These are phyloP conservation scores for Carex littledalei DNA, from an alignment of 176 grass and related monocot genomes.

Conservation along the genomic window DNA sequence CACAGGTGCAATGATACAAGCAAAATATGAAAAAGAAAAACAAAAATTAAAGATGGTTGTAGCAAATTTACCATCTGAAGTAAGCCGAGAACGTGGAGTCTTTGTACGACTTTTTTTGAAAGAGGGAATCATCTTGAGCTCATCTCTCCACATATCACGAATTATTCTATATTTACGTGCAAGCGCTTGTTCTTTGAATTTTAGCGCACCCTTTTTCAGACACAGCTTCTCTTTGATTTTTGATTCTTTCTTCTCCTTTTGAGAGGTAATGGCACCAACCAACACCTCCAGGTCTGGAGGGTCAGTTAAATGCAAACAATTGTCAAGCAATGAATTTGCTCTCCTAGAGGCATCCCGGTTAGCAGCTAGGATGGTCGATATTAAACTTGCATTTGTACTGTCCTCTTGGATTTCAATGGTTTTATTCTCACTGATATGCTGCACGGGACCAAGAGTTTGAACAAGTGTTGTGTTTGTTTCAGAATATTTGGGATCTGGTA, in stretches of 20 bases:
- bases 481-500: slow-evolving; percentile 4
- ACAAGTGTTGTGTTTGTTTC: neutral
- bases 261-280: slow-evolving; percentile 28
- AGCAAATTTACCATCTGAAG: slow-evolving; percentile 46
- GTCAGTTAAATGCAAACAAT: slow-evolving; percentile 20
- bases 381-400: slow-evolving; percentile 33
- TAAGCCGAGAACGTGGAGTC: slow-evolving; percentile 52
- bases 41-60: neutral
- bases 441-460: neutral
- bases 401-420: neutral
- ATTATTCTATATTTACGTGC: slow-evolving; percentile 75
- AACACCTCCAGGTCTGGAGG: slow-evolving; percentile 33
- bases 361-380: slow-evolving; percentile 29
- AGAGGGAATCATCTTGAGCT: slow-evolving; percentile 49
- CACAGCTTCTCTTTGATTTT: slow-evolving; percentile 53
- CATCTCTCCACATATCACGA: slow-evolving; percentile 78
- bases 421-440: neutral
- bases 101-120: slow-evolving; percentile 63
- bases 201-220: slow-evolving; percentile 30
- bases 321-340: slow-evolving; percentile 29
- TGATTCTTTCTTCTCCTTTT: slow-evolving; percentile 30
- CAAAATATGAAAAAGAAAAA: neutral
- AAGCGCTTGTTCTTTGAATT: slow-evolving; percentile 73
- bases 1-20: neutral
- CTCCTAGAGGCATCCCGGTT: slow-evolving; percentile 38